phyloP scores from a whole-genome alignment of 352 stramenopile species.

The Pythium phragmitis region DNA sequence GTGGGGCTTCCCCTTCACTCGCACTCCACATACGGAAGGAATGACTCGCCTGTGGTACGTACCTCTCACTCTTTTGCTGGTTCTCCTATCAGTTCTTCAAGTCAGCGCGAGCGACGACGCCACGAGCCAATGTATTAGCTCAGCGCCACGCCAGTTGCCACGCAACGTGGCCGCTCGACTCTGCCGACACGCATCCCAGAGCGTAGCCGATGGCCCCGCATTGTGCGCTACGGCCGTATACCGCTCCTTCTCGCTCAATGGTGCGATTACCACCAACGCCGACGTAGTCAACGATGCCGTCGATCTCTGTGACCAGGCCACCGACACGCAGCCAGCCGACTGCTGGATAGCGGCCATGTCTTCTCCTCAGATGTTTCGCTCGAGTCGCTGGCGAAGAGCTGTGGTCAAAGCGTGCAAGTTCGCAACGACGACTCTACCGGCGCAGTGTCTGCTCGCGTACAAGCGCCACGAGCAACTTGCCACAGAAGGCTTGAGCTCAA shows the following conservation, averaged over 20 bases:
- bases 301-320: slow-evolving; percentile 4
- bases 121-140: slow-evolving; percentile 5
- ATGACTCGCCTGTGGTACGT: background rate
- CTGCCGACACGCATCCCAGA: slow-evolving; percentile 2
- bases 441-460: slow-evolving; percentile 37
- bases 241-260: background rate
- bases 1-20: too few species aligned
- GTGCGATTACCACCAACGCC: background rate
- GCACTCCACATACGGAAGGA: background rate
- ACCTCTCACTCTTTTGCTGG: background rate
- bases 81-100: background rate
- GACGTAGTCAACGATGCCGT: slow-evolving; percentile 2
- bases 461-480: slow-evolving; percentile 8
- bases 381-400: slow-evolving; percentile 13
- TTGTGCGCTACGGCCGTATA: slow-evolving; percentile 3
- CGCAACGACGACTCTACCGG: slow-evolving; percentile 30
- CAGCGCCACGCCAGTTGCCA: slow-evolving; percentile 3
- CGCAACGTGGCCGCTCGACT: slow-evolving; percentile 4
- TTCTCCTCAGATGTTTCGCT: slow-evolving; percentile 24
- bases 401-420: slow-evolving; percentile 37
- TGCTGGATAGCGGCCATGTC: slow-evolving; percentile 45
- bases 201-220: slow-evolving; percentile 16
- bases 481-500: background rate
- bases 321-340: slow-evolving; percentile 26
- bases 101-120: background rate